Base-by-base conservation (phyloP, 1,139 yeast genomes). In the Saccharomyces pastorianus region DNA sequence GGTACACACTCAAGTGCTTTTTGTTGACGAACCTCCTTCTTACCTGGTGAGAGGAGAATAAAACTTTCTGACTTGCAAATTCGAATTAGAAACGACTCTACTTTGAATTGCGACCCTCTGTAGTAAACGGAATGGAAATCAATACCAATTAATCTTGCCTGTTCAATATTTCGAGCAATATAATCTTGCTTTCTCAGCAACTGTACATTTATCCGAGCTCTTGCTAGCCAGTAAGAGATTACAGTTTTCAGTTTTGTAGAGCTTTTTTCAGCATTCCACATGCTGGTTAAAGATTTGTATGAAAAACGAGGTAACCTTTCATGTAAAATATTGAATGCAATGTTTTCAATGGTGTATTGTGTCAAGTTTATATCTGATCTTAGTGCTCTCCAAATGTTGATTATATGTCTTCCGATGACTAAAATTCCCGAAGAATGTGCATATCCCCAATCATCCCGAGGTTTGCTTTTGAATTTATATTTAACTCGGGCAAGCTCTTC, bases 71-170 rank as follows among this genome's bases (percentile, higher is more conserved):
- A 75, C 63, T 89, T 89, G 32, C 95, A 79, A 26, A 93, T 72
- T 54, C 99, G 72, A 4, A 82, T 71, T 60, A 93, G 70, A 47
- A 91, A 77, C 0, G 97, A 87, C 65, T 93, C 99, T 3, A 93
- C 96, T 65, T 88, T 91, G 66, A 78, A 93, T 64, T 93, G 99
- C 0, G 98, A 90, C 0, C 99, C 99, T 57, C 99, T 73, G 54
- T 88, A 85, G 58, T 87, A 81, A 17, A 90, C 90, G 0, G 97
- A 89, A 65, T 84, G 80, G 68, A 90, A 93, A 63, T 93, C 98
- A 47, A 93, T 82, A 0, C 99, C 99, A 46, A 90, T 80, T 42
- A 93, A 70, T 49, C 96, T 76, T 0, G 97, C 89, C 67, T 88
- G 88, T 61, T 91, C 98, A 23, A 86, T 82, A 50, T 88, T 88